These are phyloP conservation scores for Chionographis japonica DNA, from an alignment of 106 monocot genomes.

Conservation along the genomic window DNA sequence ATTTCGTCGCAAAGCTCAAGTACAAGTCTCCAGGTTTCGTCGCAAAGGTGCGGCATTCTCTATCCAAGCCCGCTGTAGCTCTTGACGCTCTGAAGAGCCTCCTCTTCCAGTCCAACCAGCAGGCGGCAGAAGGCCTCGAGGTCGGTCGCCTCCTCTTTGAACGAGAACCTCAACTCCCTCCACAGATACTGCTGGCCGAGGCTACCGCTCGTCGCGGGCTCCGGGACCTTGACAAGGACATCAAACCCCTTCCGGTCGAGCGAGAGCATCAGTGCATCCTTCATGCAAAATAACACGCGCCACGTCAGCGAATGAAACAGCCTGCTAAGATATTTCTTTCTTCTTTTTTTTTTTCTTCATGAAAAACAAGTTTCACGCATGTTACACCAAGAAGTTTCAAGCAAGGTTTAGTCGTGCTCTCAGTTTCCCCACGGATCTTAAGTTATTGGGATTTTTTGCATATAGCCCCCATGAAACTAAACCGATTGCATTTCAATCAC, in stretches of 20 bases:
- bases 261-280: constrained; percentile 79
- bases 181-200: constrained; percentile 37
- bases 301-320: neutral
- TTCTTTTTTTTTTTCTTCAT: neutral
- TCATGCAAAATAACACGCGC: constrained; percentile 2
- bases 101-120: constrained; percentile 80
- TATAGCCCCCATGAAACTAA: no score
- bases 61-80: constrained; percentile 67
- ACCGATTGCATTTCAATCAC: no score
- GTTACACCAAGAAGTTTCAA: neutral
- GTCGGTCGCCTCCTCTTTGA: constrained; percentile 65
- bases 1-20: no score
- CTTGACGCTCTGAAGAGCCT: constrained; percentile 60
- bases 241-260: constrained; percentile 74
- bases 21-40: no score
- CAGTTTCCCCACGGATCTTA: no score
- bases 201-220: neutral
- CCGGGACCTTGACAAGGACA: constrained; percentile 61
- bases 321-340: neutral
- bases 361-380: neutral
- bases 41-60: no score
- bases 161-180: constrained; percentile 86
- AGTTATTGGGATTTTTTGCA: no score
- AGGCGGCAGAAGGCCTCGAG: constrained; percentile 60
- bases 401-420: no score